Evolutionary conservation across 306 rosid species (phyloP), one percentile per base, ranked within the genome.

Genomic region (Leucaena leucocephala): DNA sequence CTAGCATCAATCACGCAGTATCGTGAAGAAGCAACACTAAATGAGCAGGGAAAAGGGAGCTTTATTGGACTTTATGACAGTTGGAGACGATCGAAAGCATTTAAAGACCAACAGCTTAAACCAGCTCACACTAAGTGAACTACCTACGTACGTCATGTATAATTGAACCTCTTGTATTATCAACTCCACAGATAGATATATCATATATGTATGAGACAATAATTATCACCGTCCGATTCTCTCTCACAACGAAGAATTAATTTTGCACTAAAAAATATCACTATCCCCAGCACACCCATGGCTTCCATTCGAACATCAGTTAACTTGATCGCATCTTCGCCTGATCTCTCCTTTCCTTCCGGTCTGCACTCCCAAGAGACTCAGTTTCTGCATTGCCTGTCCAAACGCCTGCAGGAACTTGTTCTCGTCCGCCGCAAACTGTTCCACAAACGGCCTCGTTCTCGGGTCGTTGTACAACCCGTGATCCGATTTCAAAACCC

Each of bases 271-370:
- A 6, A 39, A 72, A 54, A 16, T 48, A 71, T 39, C 40, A 36
- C 22, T 44, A 42, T 49, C 57, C 71, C 71, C 43, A 58, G 55
- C 55, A 5, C 14, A 15, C 19, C 55, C 6, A 48, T 63, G n/a
- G 39, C 59, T 66, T 40, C 42, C 11, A 10, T 5, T 12, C 3
- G 1, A 54, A 1, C 43, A 67, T 82, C 70, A 94, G 80, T 94
- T 94, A 68, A 92, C 66, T 66, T 84, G 90, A 79, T 94, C 98
- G 71, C 98, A 94, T 75, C 97, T 84, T 67, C 88, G 92, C 57
- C 98, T 85, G 80, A 94, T 92, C 87, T 94, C 97, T 22, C 98
- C 98, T 22, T 27, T 81, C 64, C 86, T 80, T 17, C 97, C 97
- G 0, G 96, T 90, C 39, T 85, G 52, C 12, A 94, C 86, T 2